A percentile compares a stretch with the other conserved stretches of the same genome.
Evolutionary conservation across 1,284 basidiomycete species (phyloP).

Genomic region (Xanthoconium separans): DNA sequence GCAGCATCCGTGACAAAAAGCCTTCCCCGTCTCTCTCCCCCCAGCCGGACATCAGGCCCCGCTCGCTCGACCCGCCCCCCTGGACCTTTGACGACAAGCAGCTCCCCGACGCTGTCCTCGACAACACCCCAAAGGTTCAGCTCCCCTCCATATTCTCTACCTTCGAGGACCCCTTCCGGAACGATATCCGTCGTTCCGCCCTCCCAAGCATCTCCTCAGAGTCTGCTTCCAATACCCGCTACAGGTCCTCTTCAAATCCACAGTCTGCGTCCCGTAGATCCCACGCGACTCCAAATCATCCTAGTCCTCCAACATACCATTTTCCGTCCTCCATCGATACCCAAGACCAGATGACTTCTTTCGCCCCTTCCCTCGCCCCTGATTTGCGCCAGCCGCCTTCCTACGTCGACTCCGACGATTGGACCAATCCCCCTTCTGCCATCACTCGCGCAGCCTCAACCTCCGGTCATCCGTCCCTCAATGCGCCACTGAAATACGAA

Average conservation of each 20-base stretch:
- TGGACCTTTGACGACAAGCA: slow-evolving; percentile 43
- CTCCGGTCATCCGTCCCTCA: slow-evolving; percentile 38
- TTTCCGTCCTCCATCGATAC: slow-evolving; percentile 51
- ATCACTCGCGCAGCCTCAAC: slow-evolving; percentile 59
- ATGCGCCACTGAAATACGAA: slow-evolving; percentile 57
- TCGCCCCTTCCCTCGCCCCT: slow-evolving; percentile 45
- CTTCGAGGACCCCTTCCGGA: slow-evolving; percentile 60
- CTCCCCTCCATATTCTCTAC: slow-evolving; percentile 70
- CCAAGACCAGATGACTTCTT: slow-evolving; percentile 48
- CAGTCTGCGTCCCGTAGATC: slow-evolving; percentile 44
- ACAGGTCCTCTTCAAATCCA: slow-evolving; percentile 49
- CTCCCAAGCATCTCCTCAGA: slow-evolving; percentile 60
- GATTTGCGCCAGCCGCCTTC: slow-evolving; percentile 36
- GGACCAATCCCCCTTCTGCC: slow-evolving; percentile 33
- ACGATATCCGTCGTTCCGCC: slow-evolving; percentile 60
- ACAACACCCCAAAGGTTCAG: slow-evolving; percentile 55
- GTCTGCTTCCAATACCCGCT: slow-evolving; percentile 38
- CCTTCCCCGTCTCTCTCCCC: slow-evolving; percentile 54
- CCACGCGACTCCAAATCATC: slow-evolving; percentile 42
- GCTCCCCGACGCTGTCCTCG: slow-evolving; percentile 31
- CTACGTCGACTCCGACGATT: slow-evolving; percentile 30
- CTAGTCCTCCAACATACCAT: slow-evolving; percentile 53
- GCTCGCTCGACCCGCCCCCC: slow-evolving; percentile 27
- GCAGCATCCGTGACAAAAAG: slow-evolving; percentile 59
- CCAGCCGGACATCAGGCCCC: slow-evolving; percentile 45